Conservation (phyloP, 176 grass and related monocot species). For the Carex pumila region DNA sequence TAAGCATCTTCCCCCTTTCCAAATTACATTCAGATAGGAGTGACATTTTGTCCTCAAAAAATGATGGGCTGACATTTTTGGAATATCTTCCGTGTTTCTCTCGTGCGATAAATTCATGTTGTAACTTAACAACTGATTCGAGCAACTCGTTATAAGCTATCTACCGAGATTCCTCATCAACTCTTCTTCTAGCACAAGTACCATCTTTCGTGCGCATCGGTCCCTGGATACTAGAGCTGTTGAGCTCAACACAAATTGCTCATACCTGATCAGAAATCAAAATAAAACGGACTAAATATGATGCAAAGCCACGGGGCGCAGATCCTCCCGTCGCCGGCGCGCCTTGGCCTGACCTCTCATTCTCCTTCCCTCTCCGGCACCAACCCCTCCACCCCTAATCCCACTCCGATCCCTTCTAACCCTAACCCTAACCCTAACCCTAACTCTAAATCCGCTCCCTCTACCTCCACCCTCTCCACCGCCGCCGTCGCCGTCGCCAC, state of each 20-base stretch:
- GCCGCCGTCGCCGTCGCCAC: constrained; percentile 1
- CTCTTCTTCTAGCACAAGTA: too few relatives aligned
- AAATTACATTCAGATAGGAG: too few relatives aligned
- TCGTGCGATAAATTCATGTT: too few relatives aligned
- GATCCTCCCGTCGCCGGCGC: constrained; percentile 65
- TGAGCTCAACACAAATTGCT: not conserved
- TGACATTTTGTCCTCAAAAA: too few relatives aligned
- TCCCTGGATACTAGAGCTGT: not conserved
- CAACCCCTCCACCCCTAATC: constrained; percentile 14
- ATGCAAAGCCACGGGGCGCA: constrained; percentile 44
- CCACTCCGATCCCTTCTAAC: not conserved
- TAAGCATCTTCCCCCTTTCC: too few relatives aligned
- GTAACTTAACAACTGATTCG: too few relatives aligned
- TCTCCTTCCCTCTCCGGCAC: constrained; percentile 32
- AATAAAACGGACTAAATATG: constrained; percentile 14
- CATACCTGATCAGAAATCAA: not conserved
- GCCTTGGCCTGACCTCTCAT: constrained; percentile 55
- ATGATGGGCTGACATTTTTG: too few relatives aligned
- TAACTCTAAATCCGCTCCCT: constrained; percentile 39
- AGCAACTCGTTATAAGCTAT: too few relatives aligned
- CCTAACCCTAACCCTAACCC: constrained; percentile 37
- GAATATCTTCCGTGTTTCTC: too few relatives aligned
- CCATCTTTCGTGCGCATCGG: not conserved
- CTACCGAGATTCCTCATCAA: too few relatives aligned
- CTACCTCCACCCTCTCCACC: not conserved